These are phyloP conservation scores for Adansonia rubrostipa DNA, from an alignment of 441 rosid genomes.

Conservation along the genomic window DNA sequence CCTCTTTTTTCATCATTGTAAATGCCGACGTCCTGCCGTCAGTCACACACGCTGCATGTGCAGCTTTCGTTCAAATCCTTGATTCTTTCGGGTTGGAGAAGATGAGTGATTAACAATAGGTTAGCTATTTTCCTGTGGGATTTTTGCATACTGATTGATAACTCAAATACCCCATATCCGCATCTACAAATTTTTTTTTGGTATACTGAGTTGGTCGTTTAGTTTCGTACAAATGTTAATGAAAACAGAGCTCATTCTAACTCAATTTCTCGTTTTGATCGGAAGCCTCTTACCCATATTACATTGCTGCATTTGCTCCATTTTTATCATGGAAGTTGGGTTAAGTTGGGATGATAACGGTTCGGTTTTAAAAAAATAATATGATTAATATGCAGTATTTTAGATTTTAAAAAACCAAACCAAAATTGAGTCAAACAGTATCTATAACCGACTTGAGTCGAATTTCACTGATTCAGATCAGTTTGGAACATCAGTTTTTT, in stretches of 20 bases:
- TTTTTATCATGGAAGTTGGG: too few species aligned
- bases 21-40: slow-evolving; percentile 30
- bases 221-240: not conserved
- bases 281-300: not conserved
- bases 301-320: too few species aligned
- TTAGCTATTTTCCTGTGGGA: not conserved
- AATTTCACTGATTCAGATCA: too few species aligned
- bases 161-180: not conserved
- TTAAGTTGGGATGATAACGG: too few species aligned
- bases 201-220: not conserved
- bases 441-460: too few species aligned
- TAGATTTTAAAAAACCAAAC: too few species aligned
- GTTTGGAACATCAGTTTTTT: too few species aligned
- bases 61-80: slow-evolving; percentile 26
- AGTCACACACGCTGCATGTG: slow-evolving; percentile 10
- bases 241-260: slow-evolving; percentile 6
- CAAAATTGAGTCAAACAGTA: too few species aligned
- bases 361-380: too few species aligned
- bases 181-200: not conserved
- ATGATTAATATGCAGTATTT: too few species aligned
- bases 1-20: slow-evolving; percentile 41
- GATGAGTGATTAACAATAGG: not conserved
- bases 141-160: not conserved
- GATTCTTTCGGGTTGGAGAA: slow-evolving; percentile 30
- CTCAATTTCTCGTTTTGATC: not conserved